phyloP scores from a whole-genome alignment of 2,329 filamentous ascomycete genomes.

The Colletotrichum magnum region DNA sequence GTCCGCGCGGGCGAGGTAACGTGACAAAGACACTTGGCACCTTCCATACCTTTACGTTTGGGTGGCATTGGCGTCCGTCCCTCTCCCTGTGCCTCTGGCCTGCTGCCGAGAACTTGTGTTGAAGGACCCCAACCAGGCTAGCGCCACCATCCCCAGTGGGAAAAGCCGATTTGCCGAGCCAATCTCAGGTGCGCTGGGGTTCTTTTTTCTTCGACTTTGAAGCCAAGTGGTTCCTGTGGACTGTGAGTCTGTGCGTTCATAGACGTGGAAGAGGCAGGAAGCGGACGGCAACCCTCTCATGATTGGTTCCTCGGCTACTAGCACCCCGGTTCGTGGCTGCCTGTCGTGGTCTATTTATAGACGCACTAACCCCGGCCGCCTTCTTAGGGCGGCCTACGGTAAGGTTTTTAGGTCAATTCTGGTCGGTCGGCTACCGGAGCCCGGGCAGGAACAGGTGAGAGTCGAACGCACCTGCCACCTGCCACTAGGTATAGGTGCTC shows the following conservation, averaged over 20 bases:
- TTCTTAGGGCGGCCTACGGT: conserved; percentile 21
- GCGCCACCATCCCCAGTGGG: conserved; percentile 1
- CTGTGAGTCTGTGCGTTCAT: background rate
- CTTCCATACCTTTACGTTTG: background rate
- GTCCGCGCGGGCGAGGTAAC: conserved; percentile 11
- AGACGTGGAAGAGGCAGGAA: conserved; percentile 23
- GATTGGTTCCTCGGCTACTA: conserved; percentile 12
- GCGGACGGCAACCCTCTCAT: conserved; percentile 13
- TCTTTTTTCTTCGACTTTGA: conserved; percentile 25
- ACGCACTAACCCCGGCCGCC: conserved; percentile 5
- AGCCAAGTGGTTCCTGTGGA: background rate
- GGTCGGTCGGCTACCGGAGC: conserved; percentile 17
- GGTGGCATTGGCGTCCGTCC: background rate
- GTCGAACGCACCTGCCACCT: conserved; percentile 27
- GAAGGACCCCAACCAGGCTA: conserved; percentile 10
- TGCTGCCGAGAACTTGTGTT: background rate
- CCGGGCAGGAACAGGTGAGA: conserved; percentile 35
- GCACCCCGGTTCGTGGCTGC: conserved; percentile 24
- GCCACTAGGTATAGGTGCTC: background rate
- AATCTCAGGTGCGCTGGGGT: conserved; percentile 1
- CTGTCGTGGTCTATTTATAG: conserved; percentile 28
- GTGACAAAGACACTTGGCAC: conserved; percentile 1
- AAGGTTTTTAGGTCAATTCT: conserved; percentile 10
- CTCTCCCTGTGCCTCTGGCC: background rate
- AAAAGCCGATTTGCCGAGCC: conserved; percentile 36